Evolutionary conservation across 176 grass and related monocot genomes (phyloP).

Genomic region (Ensete ventricosum): DNA sequence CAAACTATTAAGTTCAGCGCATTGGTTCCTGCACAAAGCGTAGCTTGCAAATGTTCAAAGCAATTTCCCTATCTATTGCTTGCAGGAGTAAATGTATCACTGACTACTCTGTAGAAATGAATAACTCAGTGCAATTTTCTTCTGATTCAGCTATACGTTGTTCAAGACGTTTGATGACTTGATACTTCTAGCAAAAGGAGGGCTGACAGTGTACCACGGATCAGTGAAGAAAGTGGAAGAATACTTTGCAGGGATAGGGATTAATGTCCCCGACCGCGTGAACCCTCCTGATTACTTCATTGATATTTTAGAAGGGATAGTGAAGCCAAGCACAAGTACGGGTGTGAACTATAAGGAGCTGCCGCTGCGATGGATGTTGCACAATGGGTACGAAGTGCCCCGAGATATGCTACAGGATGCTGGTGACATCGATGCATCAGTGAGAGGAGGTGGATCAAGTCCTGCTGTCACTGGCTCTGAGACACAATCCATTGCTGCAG

Average conservation of each 20-base stretch:
- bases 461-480: constrained; percentile 3
- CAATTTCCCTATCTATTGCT: no score
- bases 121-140: constrained; percentile 2
- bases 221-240: constrained; percentile 83
- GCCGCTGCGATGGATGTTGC: constrained; percentile 74
- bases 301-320: constrained; percentile 78
- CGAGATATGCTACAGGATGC: constrained; percentile 58
- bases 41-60: no score
- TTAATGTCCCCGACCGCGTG: constrained; percentile 69
- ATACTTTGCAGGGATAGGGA: constrained; percentile 65
- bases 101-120: not conserved
- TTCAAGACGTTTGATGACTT: constrained; percentile 89
- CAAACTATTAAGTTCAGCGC: no score
- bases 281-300: constrained; percentile 97
- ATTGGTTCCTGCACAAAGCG: no score
- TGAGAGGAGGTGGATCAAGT: not conserved
- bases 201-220: constrained; percentile 77
- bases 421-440: constrained; percentile 31
- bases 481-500: constrained; percentile 18
- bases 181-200: constrained; percentile 86
- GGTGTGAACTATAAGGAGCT: constrained; percentile 51
- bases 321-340: constrained; percentile 40
- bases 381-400: constrained; percentile 78
- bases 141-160: constrained; percentile 51
- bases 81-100: no score